phyloP scores from a whole-genome alignment of 2,329 filamentous ascomycete genomes.

The Didymella pomorum region DNA sequence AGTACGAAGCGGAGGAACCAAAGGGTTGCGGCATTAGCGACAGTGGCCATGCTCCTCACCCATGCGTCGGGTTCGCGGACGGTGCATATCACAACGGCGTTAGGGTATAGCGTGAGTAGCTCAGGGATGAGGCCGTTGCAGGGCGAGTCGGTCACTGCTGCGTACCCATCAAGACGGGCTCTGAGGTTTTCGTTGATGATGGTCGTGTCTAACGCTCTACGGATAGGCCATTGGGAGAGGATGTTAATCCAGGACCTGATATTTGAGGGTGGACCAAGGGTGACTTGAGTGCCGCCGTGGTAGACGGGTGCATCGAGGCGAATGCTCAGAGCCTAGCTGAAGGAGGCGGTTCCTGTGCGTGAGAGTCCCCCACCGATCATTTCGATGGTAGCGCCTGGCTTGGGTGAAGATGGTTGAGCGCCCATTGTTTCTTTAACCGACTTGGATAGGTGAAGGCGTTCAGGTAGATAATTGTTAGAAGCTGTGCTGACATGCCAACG shows the following conservation, averaged over 20 bases:
- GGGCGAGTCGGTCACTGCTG: slow-evolving; percentile 1
- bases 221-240: not conserved
- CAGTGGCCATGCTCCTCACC: slow-evolving; percentile 1
- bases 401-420: slow-evolving; percentile 1
- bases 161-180: not conserved
- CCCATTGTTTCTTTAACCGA: not conserved
- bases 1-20: slow-evolving; percentile 1
- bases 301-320: slow-evolving; percentile 7
- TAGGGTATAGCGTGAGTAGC: not conserved
- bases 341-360: slow-evolving; percentile 4
- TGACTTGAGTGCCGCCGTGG: slow-evolving; percentile 2
- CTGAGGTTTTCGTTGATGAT: not conserved
- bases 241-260: not conserved
- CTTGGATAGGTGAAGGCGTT: not conserved
- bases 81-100: slow-evolving; percentile 2
- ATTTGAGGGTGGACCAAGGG: slow-evolving; percentile 4
- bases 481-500: not conserved
- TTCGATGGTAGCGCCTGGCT: not conserved
- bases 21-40: not conserved
- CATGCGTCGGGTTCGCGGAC: slow-evolving; percentile 3
- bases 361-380: not conserved
- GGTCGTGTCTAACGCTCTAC: not conserved
- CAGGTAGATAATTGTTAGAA: not conserved
- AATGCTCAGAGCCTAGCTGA: slow-evolving; percentile 3
- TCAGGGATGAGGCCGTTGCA: slow-evolving; percentile 1